Percentiles rank a stretch among this genome's conserved stretches.
phyloP scores from a whole-genome alignment of 768 basidiomycete species.

The Hortiboletus campestris region DNA sequence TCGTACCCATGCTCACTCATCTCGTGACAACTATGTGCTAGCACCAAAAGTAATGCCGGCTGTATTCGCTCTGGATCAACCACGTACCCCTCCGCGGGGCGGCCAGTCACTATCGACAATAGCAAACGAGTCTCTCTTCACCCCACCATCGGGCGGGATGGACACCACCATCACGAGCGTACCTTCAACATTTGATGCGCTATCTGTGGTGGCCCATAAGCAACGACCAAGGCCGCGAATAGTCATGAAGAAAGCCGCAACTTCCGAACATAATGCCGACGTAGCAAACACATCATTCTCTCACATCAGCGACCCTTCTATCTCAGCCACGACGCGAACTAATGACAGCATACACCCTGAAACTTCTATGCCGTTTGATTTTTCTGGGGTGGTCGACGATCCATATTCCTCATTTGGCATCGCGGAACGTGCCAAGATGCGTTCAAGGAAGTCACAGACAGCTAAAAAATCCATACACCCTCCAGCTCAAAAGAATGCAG shows the following conservation, averaged over 20 bases:
- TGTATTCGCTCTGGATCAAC: slow-evolving; percentile 12
- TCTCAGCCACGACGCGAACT: slow-evolving; percentile 6
- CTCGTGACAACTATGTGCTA: background rate
- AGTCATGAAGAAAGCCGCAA: slow-evolving; percentile 18
- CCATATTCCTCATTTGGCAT: slow-evolving; percentile 36
- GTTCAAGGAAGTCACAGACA: slow-evolving; percentile 37
- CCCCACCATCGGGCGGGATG: slow-evolving; percentile 12
- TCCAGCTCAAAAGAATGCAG: background rate
- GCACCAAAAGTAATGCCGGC: slow-evolving; percentile 22
- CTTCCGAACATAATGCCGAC: background rate
- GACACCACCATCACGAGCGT: slow-evolving; percentile 15
- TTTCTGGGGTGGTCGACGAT: slow-evolving; percentile 16
- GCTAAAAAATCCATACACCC: slow-evolving; percentile 11
- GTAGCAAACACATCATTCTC: slow-evolving; percentile 14
- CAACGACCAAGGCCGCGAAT: slow-evolving; percentile 35
- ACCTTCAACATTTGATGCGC: slow-evolving; percentile 3
- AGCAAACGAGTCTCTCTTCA: slow-evolving; percentile 27
- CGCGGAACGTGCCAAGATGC: slow-evolving; percentile 60
- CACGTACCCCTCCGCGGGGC: slow-evolving; percentile 14
- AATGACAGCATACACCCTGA: slow-evolving; percentile 23
- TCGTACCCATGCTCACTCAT: background rate
- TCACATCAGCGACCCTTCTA: slow-evolving; percentile 21
- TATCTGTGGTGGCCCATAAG: background rate
- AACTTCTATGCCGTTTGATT: slow-evolving; percentile 6
- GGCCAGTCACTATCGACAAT: slow-evolving; percentile 1